phyloP scores from a whole-genome alignment of 495 filamentous ascomycete genomes.

The Annulohypoxylon nitens region DNA sequence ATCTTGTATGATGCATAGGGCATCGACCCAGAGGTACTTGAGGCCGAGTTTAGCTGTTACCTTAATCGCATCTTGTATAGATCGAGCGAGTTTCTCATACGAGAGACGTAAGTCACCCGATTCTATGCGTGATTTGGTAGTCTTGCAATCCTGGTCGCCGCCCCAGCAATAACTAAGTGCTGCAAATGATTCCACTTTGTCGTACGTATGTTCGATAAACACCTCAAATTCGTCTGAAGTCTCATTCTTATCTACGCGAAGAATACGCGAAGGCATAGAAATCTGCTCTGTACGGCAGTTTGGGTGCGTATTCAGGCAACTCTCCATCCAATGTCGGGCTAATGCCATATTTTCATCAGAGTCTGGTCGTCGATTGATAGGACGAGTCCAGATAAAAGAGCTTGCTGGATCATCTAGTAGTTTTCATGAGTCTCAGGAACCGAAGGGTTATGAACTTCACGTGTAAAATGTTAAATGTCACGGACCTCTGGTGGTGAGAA shows the following conservation, averaged over 20 bases:
- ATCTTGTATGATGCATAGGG: slow-evolving; percentile 18
- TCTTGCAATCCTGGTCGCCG: slow-evolving; percentile 10
- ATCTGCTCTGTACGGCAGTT: slow-evolving; percentile 11
- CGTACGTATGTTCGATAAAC: slow-evolving; percentile 7
- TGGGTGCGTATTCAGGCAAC: slow-evolving; percentile 11
- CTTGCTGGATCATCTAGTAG: slow-evolving; percentile 7
- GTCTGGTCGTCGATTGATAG: slow-evolving; percentile 9
- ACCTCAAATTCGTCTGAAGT: neutral
- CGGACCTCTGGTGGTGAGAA: slow-evolving; percentile 8
- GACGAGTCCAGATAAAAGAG: slow-evolving; percentile 16
- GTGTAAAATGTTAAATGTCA: neutral
- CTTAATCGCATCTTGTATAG: slow-evolving; percentile 11
- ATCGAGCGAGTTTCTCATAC: slow-evolving; percentile 7
- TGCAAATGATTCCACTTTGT: slow-evolving; percentile 12
- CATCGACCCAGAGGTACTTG: slow-evolving; percentile 22
- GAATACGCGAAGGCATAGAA: slow-evolving; percentile 15
- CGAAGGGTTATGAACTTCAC: neutral
- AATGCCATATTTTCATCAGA: slow-evolving; percentile 8
- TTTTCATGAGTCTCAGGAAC: neutral
- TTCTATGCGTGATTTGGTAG: slow-evolving; percentile 14
- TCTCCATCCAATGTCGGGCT: slow-evolving; percentile 15
- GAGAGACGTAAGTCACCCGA: slow-evolving; percentile 1
- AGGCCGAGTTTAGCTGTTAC: neutral
- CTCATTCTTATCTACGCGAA: neutral
- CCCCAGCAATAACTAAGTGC: slow-evolving; percentile 24